A percentile compares a stretch with the other conserved stretches of the same genome.
Evolutionary conservation across 129 eudicot genomes (phyloP).

Genomic region (Ambrosia artemisiifolia): DNA sequence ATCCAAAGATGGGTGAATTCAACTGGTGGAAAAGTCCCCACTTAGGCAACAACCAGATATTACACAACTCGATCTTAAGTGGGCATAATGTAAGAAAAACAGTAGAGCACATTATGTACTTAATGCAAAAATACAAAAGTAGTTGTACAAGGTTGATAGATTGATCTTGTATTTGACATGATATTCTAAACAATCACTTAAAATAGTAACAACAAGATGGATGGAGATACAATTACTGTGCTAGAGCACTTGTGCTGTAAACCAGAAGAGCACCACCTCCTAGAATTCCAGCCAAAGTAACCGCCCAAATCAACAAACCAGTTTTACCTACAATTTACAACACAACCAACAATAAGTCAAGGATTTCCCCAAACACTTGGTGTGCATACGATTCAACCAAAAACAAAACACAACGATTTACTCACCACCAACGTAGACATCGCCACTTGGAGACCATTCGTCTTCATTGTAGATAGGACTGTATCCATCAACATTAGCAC

Average conservation of each 20-base stretch:
- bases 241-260: slow-evolving; percentile 97
- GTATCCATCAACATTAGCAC: slow-evolving; percentile 99
- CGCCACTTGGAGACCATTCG: slow-evolving; percentile 88
- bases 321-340: slow-evolving; percentile 56
- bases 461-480: slow-evolving; percentile 74
- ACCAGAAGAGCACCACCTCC: slow-evolving; percentile 96
- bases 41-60: not conserved
- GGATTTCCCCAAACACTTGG: not conserved
- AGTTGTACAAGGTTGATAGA: slow-evolving; percentile 4
- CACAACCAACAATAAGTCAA: not conserved
- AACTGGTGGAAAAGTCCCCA: too few relatives aligned
- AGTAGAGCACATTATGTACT: slow-evolving; percentile 26
- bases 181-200: slow-evolving; percentile 1
- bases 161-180: slow-evolving; percentile 11
- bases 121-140: slow-evolving; percentile 5
- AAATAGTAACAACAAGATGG: not conserved
- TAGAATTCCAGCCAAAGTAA: slow-evolving; percentile 77
- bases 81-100: not conserved
- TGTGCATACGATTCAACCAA: not conserved
- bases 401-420: not conserved
- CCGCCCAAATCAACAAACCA: slow-evolving; percentile 89
- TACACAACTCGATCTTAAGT: not conserved
- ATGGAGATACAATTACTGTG: slow-evolving; percentile 38
- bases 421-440: slow-evolving; percentile 77
- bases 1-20: too few relatives aligned